Evolutionary conservation across 805 yeast genomes (phyloP).

Genomic region (Suhomyces vadensis): DNA sequence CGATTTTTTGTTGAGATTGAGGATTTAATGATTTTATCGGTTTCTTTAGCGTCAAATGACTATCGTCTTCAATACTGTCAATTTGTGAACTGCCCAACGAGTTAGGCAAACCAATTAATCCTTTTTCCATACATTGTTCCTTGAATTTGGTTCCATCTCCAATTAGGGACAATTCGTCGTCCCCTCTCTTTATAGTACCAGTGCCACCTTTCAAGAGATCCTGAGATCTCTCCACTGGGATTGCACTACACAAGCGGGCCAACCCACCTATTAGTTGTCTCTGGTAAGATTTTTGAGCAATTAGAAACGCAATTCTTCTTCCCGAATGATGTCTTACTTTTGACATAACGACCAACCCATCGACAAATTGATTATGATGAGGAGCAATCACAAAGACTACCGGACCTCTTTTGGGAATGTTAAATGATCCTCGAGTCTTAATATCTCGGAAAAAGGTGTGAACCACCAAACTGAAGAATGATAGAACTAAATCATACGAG

Average conservation of each 20-base stretch:
- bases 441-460: slow-evolving; percentile 45
- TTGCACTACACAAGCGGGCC: slow-evolving; percentile 35
- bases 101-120: slow-evolving; percentile 38
- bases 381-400: slow-evolving; percentile 45
- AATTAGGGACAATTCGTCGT: slow-evolving; percentile 20
- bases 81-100: slow-evolving; percentile 38
- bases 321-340: slow-evolving; percentile 32
- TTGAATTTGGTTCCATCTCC: slow-evolving; percentile 39
- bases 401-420: slow-evolving; percentile 40
- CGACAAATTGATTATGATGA: slow-evolving; percentile 45
- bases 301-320: slow-evolving; percentile 36
- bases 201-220: slow-evolving; percentile 31
- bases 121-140: slow-evolving; percentile 33
- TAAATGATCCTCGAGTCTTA: slow-evolving; percentile 37
- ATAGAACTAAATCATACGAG: slow-evolving; percentile 31
- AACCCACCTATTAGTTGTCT: slow-evolving; percentile 31
- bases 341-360: slow-evolving; percentile 39
- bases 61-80: slow-evolving; percentile 31
- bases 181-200: slow-evolving; percentile 30
- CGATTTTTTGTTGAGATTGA: slow-evolving; percentile 15
- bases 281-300: slow-evolving; percentile 39
- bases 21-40: slow-evolving; percentile 24
- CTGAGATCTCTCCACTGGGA: slow-evolving; percentile 46
- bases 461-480: slow-evolving; percentile 35
- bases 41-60: slow-evolving; percentile 24